Conservation (phyloP, 768 basidiomycete genomes). For the Lactarius hengduanensis region DNA sequence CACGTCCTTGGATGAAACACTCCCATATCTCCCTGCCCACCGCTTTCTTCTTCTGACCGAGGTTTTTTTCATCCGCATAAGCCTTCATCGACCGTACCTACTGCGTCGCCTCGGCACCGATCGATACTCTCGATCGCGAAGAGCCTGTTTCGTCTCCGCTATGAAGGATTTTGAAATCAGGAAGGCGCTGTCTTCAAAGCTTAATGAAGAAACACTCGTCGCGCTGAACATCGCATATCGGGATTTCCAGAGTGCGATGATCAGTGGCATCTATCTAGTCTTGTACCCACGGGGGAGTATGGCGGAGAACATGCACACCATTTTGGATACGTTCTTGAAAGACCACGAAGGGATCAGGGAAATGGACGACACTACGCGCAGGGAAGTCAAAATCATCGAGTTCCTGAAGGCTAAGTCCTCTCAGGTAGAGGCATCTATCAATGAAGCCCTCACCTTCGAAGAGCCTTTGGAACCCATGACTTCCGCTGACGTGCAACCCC, state of each 20-base stretch:
- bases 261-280: constrained; percentile 82
- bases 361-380: constrained; percentile 76
- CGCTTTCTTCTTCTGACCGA: constrained; percentile 89
- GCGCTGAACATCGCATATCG: constrained; percentile 80
- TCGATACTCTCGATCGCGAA: constrained; percentile 76
- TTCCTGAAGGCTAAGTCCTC: constrained; percentile 71
- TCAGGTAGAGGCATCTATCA: constrained; percentile 37
- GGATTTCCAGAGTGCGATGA: constrained; percentile 88
- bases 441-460: constrained; percentile 12
- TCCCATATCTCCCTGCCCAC: constrained; percentile 71
- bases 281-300: constrained; percentile 72
- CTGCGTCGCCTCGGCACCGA: constrained; percentile 75
- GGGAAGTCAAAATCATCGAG: constrained; percentile 84
- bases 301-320: constrained; percentile 69
- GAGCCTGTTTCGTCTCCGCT: constrained; percentile 89
- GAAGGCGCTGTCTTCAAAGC: constrained; percentile 58
- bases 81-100: constrained; percentile 85
- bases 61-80: constrained; percentile 81
- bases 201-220: constrained; percentile 61
- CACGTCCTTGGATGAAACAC: constrained; percentile 65
- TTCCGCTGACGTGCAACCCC: constrained; percentile 19
- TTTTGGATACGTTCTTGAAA: constrained; percentile 74
- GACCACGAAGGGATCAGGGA: constrained; percentile 60
- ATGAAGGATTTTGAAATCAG: constrained; percentile 83
- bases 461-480: constrained; percentile 20